Evolutionary conservation across 495 filamentous ascomycete genomes (phyloP), one percentile per base, ranked within the genome.

Genomic region (Neurospora sp.): DNA sequence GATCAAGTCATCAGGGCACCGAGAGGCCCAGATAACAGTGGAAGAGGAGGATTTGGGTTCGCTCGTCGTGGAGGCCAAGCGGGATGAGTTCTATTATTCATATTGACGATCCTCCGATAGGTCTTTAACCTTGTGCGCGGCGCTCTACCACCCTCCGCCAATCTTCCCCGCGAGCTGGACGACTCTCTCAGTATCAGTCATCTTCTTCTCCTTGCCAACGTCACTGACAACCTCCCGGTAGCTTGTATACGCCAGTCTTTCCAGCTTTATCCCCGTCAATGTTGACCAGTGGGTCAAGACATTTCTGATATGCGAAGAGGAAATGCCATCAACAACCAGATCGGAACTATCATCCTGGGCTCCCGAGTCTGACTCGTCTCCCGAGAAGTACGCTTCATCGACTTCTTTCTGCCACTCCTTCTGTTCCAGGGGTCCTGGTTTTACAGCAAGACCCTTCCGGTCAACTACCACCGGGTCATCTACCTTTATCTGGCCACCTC

Each of bases 341-440:
- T 73, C 74, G 20, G 72, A 69, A 40, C 70, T 73, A 38, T 38
- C 74, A 41, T 79, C 74, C 37, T 74, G 75, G 31, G 69, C 73
- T 69, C 74, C 72, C 3, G 77, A 75, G 22, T 83, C 83, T 65
- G 84, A 85, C 40, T 91, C 91, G 31, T 90, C 88, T 31, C 89
- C 92, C 53, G 94, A 97, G 77, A 91, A 99, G 80, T 98, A 98
- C 20, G 94, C 94, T 82, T 98, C 94, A 75, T 99, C 96, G 22
- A 99, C 93, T 72, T 87, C 87, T 38, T 86, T 88, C 73, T 97
- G 81, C 96, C 95, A 98, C 59, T 90, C 89, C 77, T 91, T 93
- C 83, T 97, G 94, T 74, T 92, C 92, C 79, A 88, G 85, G 12
- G 87, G 85, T 0, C 89, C 90, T 39, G 88, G 87, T 75, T 90